Base-by-base conservation (phyloP, 495 filamentous ascomycete species). In the Daldinia grandis region DNA sequence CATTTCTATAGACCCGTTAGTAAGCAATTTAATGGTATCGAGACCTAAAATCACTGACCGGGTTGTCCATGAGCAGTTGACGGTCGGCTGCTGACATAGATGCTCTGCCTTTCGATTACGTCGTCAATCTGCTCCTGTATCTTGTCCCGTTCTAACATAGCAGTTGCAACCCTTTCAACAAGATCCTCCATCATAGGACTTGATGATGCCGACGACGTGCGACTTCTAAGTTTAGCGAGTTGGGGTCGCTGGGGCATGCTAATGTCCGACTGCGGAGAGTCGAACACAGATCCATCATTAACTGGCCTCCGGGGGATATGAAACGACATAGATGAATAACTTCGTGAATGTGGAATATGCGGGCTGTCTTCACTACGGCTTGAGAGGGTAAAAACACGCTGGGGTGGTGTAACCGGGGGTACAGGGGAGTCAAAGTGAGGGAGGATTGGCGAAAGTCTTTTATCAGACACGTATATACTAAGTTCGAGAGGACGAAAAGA, bases 401-500 rank as follows among this genome's bases (percentile, higher is more conserved):
- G 81, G 30, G 81, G 85, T 12, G 79, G 81, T 6, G 81, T 80
- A 33, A 76, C 64, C 30, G 71, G 69, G 3, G 80, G 75, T 27
- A 40, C 59, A 44, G 76, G 68, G 57, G 74, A 68, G 35, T 80
- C 72, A 57, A 89, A 79, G 61, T 85, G 79, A 28, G 87, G 86
- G 4, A 91, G 69, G 19, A 87, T 80, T 9, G 88, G 86, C 14
- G 93, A 92, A 9, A 96, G 81, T 49, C 84, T 85, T 74, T 90
- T 87, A 28, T 88, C 83, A 27, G 88, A 86, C 60, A 84, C 76
- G 74, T 92, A 89, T 63, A 96, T 91, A 79, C 87, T 93, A 55
- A 96, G 83, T 78, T 95, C 87, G 38, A 95, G 82, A 10, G 91
- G 91, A 37, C 86, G 85, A 77, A 93, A 93, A 24, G 76, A 93